Evolutionary conservation across 1,139 yeast genomes (phyloP), one percentile per base, ranked within the genome.

Genomic region (Spencermartinsiella ligniputridi): DNA sequence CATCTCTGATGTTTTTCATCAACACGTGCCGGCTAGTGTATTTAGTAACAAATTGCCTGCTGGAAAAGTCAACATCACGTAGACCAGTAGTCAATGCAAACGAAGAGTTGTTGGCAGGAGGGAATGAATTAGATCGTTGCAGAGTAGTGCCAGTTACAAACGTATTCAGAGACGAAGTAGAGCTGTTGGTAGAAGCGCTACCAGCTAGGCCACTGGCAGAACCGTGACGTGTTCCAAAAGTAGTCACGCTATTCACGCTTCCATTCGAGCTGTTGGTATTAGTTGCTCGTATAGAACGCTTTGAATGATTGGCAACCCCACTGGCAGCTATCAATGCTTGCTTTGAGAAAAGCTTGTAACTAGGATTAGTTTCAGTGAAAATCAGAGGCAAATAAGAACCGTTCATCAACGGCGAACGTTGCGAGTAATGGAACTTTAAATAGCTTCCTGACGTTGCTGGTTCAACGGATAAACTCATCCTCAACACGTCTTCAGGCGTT

Each of bases 361-460:
- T 64, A 11, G 82, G 77, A 13, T 75, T 57, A 12, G 73, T 53
- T 38, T 76, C 79, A 3, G 83, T 79, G 57, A 82, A 82, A 41
- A 82, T 55, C 12, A 81, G 68, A 1, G 89, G 83, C 13, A 81
- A 61, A 52, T 76, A 79, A 2, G 81, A 72, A 2, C 87, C 88
- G 3, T 74, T 68, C 22, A 75, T 62, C 39, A 81, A 58, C 1
- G 75, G 80, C 27, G 76, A 67, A 55, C 72, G 64, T 24, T 76
- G 72, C 4, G 62, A 53, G 47, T 67, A 67, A 52, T 74, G 75
- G 36, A 60, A 61, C 41, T 66, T 63, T 33, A 68, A 60, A 48
- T 70, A 74, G 22, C 66, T 56, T n/a, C 78, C 76, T 19, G 67
- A 57, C 13, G 61, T 53, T 9, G 73, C 67, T 1, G 78, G 74